These are phyloP conservation scores for Phytopythium mirpurense DNA, from an alignment of 352 stramenopile genomes.

Conservation along the genomic window DNA sequence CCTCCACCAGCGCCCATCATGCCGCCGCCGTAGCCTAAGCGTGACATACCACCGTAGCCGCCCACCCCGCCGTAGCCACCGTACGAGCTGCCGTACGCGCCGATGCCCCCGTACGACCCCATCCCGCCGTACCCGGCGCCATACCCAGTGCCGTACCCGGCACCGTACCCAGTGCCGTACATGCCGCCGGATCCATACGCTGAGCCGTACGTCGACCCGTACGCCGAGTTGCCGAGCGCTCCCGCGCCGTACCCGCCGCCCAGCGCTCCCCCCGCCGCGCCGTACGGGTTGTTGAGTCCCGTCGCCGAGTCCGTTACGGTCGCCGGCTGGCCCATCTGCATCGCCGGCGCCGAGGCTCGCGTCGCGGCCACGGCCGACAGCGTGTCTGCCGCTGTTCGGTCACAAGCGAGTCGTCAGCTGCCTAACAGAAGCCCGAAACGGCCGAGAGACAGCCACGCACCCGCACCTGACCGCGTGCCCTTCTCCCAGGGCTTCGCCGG, in stretches of 20 bases:
- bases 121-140: conserved; percentile 18
- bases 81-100: conserved; percentile 22
- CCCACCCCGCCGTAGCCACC: conserved; percentile 27
- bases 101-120: conserved; percentile 18
- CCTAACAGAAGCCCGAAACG: too few species aligned
- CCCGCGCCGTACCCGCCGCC: conserved; percentile 13
- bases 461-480: conserved; percentile 21
- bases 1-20: conserved; percentile 21
- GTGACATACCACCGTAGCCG: conserved; percentile 18
- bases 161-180: conserved; percentile 11
- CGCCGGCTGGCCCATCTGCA: conserved; percentile 4
- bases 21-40: conserved; percentile 28
- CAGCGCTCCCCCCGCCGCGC: conserved; percentile 7
- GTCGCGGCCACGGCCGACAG: conserved; percentile 12
- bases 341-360: conserved; percentile 7
- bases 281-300: conserved; percentile 6
- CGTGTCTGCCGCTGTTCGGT: conserved; percentile 11
- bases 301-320: conserved; percentile 5
- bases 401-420: background rate
- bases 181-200: conserved; percentile 1
- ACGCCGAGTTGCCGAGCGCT: conserved; percentile 19
- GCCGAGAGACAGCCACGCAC: too few species aligned
- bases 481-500: conserved; percentile 58
- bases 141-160: conserved; percentile 17
- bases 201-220: conserved; percentile 21